Base-by-base conservation (phyloP, 371 early-diverging fungal species). In the Quaeritorhiza haematococci region DNA sequence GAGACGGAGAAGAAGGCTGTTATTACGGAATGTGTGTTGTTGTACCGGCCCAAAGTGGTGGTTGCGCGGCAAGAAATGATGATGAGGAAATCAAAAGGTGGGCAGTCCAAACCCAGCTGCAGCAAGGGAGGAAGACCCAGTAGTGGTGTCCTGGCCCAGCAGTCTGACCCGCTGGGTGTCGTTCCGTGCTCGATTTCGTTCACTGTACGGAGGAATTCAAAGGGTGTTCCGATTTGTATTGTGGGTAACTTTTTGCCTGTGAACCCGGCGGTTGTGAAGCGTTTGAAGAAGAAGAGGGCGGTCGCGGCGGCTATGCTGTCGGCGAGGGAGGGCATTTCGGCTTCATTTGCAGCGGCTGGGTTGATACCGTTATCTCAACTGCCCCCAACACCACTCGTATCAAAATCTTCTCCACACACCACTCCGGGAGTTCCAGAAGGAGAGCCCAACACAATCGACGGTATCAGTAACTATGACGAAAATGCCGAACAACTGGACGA, bases 1-100 rank as follows among this genome's bases (percentile, higher is more conserved):
- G 94, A 95, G 75, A 87, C 91, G 10, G 87, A 88, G 15, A 93
- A 95, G 75, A 93, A 95, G 68, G 94, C 96, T 0, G 93, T 95
- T 8, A 67, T 95, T 64, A 94, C 96, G 7, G 87, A 66, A 43
- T 73, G 70, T 34, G 62, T 69, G 23, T 48, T 69, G 6, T 13
- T 6, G n/a, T 8, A 7, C 33, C 33, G n/a, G 51, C n/a, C 8
- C 7, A 47, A 47, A 15, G 15, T 13, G 15, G 26, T 15, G 10
- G 47, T 10, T 21, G 26, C 10, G 26, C 15, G 10, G 26, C 15
- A 10, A 10, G 30, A 13, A 33, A 27, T 21, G 49, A 49, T 4
- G 21, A 26, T 8, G 29, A 15, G 15, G 21, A n/a, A n/a, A n/a
- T n/a, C n/a, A 33, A 5, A 28, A 21, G 24, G 10, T 17, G 28